These are phyloP conservation scores for Aspergillus japonicus DNA, from an alignment of 2,329 filamentous ascomycete genomes.

Conservation along the genomic window DNA sequence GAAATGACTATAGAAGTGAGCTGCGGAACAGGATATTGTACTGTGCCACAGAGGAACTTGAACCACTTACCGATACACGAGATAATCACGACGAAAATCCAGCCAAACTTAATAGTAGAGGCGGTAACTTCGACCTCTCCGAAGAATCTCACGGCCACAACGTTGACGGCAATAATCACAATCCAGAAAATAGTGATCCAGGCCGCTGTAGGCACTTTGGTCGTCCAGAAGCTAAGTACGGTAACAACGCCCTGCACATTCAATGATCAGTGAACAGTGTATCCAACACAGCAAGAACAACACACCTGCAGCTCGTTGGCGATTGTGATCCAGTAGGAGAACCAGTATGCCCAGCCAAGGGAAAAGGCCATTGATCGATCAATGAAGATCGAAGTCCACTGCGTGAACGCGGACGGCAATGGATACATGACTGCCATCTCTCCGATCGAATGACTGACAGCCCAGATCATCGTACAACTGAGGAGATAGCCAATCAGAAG, in stretches of 20 bases:
- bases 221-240: conserved; percentile 47
- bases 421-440: conserved; percentile 51
- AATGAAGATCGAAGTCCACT: conserved; percentile 49
- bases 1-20: conserved; percentile 37
- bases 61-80: conserved; percentile 35
- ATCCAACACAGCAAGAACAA: background rate
- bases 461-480: conserved; percentile 42
- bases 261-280: background rate
- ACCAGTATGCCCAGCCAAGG: conserved; percentile 51
- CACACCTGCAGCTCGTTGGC: conserved; percentile 44
- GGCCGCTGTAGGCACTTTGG: conserved; percentile 43
- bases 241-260: conserved; percentile 37
- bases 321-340: conserved; percentile 46
- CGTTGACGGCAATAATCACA: conserved; percentile 45
- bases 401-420: conserved; percentile 48
- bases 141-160: conserved; percentile 46
- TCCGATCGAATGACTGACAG: conserved; percentile 48
- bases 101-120: conserved; percentile 48
- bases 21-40: background rate
- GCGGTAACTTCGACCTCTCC: conserved; percentile 49
- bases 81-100: conserved; percentile 51
- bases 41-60: background rate
- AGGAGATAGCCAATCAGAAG: conserved; percentile 49
- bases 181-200: conserved; percentile 49
- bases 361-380: conserved; percentile 46